Evolutionary conservation across 1,139 yeast species (phyloP).

Genomic region (Geotrichum histeridarum): DNA sequence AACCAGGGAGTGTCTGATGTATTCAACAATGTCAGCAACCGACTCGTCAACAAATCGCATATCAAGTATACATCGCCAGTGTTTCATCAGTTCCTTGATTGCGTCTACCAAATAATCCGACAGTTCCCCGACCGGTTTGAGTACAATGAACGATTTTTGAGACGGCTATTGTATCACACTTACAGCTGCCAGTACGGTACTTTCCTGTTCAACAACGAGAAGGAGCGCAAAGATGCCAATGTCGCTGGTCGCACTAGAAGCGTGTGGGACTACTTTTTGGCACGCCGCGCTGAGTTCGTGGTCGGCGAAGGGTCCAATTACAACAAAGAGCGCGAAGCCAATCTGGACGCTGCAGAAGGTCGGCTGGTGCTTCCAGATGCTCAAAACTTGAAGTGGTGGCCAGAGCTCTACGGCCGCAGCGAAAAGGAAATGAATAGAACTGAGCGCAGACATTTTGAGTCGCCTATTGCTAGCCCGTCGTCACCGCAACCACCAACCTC

Average conservation of each 20-base stretch:
- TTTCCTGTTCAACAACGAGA: constrained; percentile 70
- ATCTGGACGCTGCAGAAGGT: constrained; percentile 33
- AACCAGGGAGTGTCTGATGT: constrained; percentile 40
- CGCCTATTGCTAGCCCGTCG: background rate
- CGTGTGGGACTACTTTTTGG: constrained; percentile 90
- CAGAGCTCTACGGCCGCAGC: constrained; percentile 69
- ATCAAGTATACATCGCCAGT: constrained; percentile 73
- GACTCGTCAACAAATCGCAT: constrained; percentile 34
- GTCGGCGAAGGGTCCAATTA: constrained; percentile 37
- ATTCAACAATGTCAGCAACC: constrained; percentile 36
- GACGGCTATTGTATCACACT: constrained; percentile 77
- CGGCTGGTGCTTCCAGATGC: constrained; percentile 61
- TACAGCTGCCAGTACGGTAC: constrained; percentile 96
- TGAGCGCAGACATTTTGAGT: constrained; percentile 6
- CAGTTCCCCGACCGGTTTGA: constrained; percentile 75
- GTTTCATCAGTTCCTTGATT: constrained; percentile 88
- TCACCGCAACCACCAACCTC: background rate
- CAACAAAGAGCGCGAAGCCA: constrained; percentile 16
- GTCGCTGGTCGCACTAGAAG: constrained; percentile 55
- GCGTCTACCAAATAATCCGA: constrained; percentile 69
- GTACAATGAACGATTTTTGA: constrained; percentile 79
- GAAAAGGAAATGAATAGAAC: constrained; percentile 69
- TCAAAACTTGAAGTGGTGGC: constrained; percentile 79
- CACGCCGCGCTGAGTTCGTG: constrained; percentile 65
- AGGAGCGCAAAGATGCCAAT: constrained; percentile 47